Base-by-base conservation (phyloP, 352 stramenopile genomes). In the Globisporangium recalcitrans region DNA sequence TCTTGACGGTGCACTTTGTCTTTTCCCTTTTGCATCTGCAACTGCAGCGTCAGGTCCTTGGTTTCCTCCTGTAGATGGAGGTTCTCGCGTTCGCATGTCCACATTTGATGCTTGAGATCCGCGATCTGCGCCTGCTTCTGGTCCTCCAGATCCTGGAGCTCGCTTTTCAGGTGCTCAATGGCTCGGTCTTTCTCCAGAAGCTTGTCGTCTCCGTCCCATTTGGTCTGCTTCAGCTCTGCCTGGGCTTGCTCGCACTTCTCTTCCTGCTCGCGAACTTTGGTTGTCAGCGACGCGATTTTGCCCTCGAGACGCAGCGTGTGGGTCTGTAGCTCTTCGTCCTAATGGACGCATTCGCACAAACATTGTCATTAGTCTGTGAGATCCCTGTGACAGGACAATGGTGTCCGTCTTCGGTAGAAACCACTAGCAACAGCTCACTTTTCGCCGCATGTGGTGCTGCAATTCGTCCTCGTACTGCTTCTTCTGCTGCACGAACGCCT, bases 401-500 rank as follows among this genome's bases (percentile, higher is more conserved):
- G 8, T 8, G 36, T 52, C 22, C 10, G 14, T 42, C 29, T 52
- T 11, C 40, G 32, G 27, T 26, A 49, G 6, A 42, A 29, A 36
- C 65, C 47, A n/a, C 62, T 44, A 19, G 67, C 51, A 21, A 57
- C 24, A 13, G 49, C 66, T 52, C 49, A 88, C 70, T 54, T 87
- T 89, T n/a, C 73, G 69, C 10, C 79, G 65, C 38, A 77, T 44
- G 3, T 74, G 62, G 10, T 66, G 70, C 59, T 85, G 55, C 26
- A 96, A 60, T 14, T 93, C 80, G 0, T 88, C 78, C 21, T 93
- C 79, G 58, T 86, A 89, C 52, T 93, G 80, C 11, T 68, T 65
- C 63, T 93, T 93, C 62, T 96, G 87, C 64, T 94, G 83, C 36
- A 90, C 80, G 49, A 93, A 94, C 7, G 83, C 82, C 52, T 85